Percentiles rank a stretch among this genome's conserved stretches.
Evolutionary conservation across 495 filamentous ascomycete species (phyloP).

Genomic region (Tuber aestivum): DNA sequence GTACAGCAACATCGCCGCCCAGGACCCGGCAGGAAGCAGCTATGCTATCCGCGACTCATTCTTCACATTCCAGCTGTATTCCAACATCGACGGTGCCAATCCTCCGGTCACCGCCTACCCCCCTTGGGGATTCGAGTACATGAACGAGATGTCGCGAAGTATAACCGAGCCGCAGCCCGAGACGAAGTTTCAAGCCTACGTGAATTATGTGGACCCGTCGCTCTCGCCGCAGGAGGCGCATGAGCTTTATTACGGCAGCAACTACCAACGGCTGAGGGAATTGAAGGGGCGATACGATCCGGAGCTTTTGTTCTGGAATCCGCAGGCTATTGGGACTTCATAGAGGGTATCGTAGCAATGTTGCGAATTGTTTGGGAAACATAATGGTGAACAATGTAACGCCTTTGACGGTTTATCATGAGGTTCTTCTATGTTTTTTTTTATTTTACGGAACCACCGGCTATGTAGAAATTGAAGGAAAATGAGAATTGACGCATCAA

Average conservation of each 20-base stretch:
- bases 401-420: neutral
- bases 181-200: slow-evolving; percentile 53
- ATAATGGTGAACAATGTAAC: neutral
- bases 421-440: neutral
- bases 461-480: neutral
- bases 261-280: slow-evolving; percentile 46
- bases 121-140: slow-evolving; percentile 45
- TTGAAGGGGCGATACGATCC: slow-evolving; percentile 57
- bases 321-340: slow-evolving; percentile 49
- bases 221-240: slow-evolving; percentile 49
- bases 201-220: slow-evolving; percentile 65
- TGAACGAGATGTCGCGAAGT: slow-evolving; percentile 45
- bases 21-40: slow-evolving; percentile 49
- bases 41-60: slow-evolving; percentile 57
- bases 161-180: slow-evolving; percentile 43
- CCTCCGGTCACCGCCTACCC: slow-evolving; percentile 44
- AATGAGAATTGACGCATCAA: neutral
- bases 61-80: slow-evolving; percentile 57
- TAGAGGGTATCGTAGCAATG: neutral
- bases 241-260: slow-evolving; percentile 55
- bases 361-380: neutral
- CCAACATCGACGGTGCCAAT: slow-evolving; percentile 41
- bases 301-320: slow-evolving; percentile 56
- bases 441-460: neutral
- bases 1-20: slow-evolving; percentile 47